phyloP scores from a whole-genome alignment of 768 basidiomycete genomes.

The Porphyrellus cyaneotinctus region DNA sequence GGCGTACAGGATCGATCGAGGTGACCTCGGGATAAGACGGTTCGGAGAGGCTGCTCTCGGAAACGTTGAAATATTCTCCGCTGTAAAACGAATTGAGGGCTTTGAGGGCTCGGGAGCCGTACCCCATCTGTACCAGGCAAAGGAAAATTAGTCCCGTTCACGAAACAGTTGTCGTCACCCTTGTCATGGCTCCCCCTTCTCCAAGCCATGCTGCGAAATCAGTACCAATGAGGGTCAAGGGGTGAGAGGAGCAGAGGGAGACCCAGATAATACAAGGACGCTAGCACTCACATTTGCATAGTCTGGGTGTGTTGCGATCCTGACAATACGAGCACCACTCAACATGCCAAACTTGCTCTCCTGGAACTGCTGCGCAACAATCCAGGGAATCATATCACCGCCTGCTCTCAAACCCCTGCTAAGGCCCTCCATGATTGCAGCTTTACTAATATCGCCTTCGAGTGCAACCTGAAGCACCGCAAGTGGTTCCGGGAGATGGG shows the following conservation, averaged over 20 bases:
- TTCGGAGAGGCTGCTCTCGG: constrained; percentile 53
- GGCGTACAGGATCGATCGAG: constrained; percentile 43
- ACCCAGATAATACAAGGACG: background rate
- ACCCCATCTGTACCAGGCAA: constrained; percentile 73
- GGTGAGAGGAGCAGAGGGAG: background rate
- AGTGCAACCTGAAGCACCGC: constrained; percentile 95
- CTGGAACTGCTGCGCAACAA: constrained; percentile 92
- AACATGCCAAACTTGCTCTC: constrained; percentile 90
- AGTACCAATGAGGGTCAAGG: background rate
- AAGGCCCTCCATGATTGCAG: constrained; percentile 80
- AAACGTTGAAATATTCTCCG: constrained; percentile 86
- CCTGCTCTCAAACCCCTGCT: constrained; percentile 80
- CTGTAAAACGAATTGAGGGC: constrained; percentile 87
- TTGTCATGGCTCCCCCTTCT: too few relatives aligned
- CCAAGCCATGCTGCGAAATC: too few relatives aligned
- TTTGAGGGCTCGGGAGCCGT: constrained; percentile 85
- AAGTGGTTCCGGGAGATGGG: constrained; percentile 88
- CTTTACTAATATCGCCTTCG: constrained; percentile 88
- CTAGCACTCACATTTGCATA: constrained; percentile 69
- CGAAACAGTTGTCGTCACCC: too few relatives aligned
- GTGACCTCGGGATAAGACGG: constrained; percentile 58
- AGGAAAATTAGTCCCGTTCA: constrained; percentile 1
- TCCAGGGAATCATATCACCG: constrained; percentile 98
- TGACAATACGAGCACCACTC: constrained; percentile 86
- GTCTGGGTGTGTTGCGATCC: constrained; percentile 95